phyloP scores from a whole-genome alignment of 2,329 filamentous ascomycete genomes.

The Fusarium sp. region DNA sequence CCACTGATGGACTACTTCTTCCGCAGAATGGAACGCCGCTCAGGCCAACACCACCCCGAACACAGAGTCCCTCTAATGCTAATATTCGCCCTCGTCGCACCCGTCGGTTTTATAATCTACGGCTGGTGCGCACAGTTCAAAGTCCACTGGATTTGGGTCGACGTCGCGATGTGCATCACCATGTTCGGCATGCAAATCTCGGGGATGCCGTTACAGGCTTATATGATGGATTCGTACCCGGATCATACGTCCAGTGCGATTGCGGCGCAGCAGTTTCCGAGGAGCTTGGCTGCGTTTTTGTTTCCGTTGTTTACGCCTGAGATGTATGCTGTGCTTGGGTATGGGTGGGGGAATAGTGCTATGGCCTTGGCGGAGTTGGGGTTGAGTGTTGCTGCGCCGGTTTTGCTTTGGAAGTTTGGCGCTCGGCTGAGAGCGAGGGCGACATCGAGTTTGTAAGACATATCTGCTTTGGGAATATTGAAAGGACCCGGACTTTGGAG shows the following conservation, averaged over 20 bases:
- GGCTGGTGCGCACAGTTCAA: conserved; percentile 56
- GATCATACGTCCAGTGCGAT: conserved; percentile 60
- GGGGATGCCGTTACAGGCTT: conserved; percentile 50
- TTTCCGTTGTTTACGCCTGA: conserved; percentile 62
- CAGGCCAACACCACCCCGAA: conserved; percentile 35
- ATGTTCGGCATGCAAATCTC: conserved; percentile 50
- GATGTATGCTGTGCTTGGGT: conserved; percentile 52
- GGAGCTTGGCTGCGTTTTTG: conserved; percentile 58
- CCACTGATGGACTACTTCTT: conserved; percentile 56
- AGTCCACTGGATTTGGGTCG: conserved; percentile 54
- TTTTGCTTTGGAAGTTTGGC: conserved; percentile 57
- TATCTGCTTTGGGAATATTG: not conserved
- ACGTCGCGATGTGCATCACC: conserved; percentile 50
- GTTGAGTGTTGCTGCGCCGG: conserved; percentile 50
- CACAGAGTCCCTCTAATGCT: conserved; percentile 44
- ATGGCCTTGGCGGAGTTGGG: conserved; percentile 54
- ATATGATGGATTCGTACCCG: conserved; percentile 59
- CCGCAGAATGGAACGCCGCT: conserved; percentile 33
- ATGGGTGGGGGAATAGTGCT: conserved; percentile 54
- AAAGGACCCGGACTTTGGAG: fast-evolving
- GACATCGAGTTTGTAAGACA: not conserved
- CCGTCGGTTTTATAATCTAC: conserved; percentile 54
- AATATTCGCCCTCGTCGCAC: conserved; percentile 57
- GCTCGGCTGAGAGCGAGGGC: conserved; percentile 44
- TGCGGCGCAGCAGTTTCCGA: conserved; percentile 59